Evolutionary conservation across 345 rosid species (phyloP).

Genomic region (Dovyalis caffra): DNA sequence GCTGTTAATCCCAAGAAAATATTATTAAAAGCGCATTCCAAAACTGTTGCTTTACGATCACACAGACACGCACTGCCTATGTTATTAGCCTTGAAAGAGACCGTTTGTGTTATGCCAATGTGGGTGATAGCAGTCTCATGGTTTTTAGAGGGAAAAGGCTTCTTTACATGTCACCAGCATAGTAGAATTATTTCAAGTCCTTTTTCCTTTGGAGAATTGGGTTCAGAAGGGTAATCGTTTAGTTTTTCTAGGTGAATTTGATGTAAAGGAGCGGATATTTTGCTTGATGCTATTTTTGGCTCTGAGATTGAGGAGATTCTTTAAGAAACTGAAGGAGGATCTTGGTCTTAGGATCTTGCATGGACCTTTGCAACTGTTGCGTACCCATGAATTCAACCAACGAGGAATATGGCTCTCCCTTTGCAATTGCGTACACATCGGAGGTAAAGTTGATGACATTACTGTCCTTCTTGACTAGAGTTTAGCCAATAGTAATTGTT

Average conservation of each 20-base stretch:
- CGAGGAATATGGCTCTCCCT: conserved; percentile 9
- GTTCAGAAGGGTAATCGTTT: neutral
- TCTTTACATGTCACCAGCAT: conserved; percentile 7
- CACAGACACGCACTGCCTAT: conserved; percentile 27
- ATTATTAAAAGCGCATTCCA: conserved; percentile 5
- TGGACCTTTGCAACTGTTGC: conserved; percentile 1
- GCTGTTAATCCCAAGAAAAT: neutral
- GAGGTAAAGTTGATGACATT: conserved; percentile 32
- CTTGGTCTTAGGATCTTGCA: neutral
- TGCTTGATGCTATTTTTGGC: conserved; percentile 21
- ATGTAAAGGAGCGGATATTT: conserved; percentile 20
- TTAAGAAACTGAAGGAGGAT: neutral
- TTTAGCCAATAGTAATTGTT: neutral
- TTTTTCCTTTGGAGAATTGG: conserved; percentile 10
- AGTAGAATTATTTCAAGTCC: conserved; percentile 22
- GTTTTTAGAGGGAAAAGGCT: conserved; percentile 8
- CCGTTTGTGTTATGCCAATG: conserved; percentile 9
- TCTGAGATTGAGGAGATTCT: conserved; percentile 17
- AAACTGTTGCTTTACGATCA: conserved; percentile 11
- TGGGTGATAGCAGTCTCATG: conserved; percentile 33
- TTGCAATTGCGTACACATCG: neutral
- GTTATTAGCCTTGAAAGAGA: conserved; percentile 2
- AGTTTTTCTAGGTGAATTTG: neutral
- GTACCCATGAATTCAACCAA: neutral
- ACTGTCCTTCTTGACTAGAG: conserved; percentile 8